Percentiles rank a stretch among this genome's conserved stretches.
These are phyloP conservation scores for Helminthosporium solani DNA, from an alignment of 2,329 filamentous ascomycete genomes.

Conservation along the genomic window DNA sequence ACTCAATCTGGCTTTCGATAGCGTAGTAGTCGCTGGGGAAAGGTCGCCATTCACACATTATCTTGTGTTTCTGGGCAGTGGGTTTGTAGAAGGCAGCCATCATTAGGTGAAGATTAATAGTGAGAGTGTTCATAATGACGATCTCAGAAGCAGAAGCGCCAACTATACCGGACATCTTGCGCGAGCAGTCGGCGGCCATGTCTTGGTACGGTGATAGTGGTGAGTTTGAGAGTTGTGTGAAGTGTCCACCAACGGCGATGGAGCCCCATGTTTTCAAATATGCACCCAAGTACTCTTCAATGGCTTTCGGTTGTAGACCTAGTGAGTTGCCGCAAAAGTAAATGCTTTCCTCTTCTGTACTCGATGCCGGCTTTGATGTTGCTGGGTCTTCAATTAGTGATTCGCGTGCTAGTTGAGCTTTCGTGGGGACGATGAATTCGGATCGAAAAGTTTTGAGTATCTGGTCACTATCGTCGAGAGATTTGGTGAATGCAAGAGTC, in stretches of 20 bases:
- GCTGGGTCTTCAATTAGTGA: slow-evolving; percentile 43
- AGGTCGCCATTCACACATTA: slow-evolving; percentile 82
- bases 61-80: slow-evolving; percentile 65
- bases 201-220: slow-evolving; percentile 74
- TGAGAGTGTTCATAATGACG: slow-evolving; percentile 84
- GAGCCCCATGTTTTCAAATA: slow-evolving; percentile 82
- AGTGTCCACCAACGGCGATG: slow-evolving; percentile 82
- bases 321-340: slow-evolving; percentile 92
- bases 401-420: slow-evolving; percentile 66
- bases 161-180: slow-evolving; percentile 69
- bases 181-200: slow-evolving; percentile 71
- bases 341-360: slow-evolving; percentile 54
- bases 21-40: slow-evolving; percentile 89
- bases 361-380: slow-evolving; percentile 27
- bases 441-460: slow-evolving; percentile 51
- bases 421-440: slow-evolving; percentile 76
- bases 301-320: slow-evolving; percentile 74
- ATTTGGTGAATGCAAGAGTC: slow-evolving; percentile 27
- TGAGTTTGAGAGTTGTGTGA: slow-evolving; percentile 66
- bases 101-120: slow-evolving; percentile 77
- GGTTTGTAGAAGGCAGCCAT: slow-evolving; percentile 83
- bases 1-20: slow-evolving; percentile 77
- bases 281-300: slow-evolving; percentile 64
- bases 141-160: slow-evolving; percentile 73
- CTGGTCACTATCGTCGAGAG: slow-evolving; percentile 32